Base-by-base conservation (phyloP, 2,329 filamentous ascomycete genomes). In the Clarireedia paspali region DNA sequence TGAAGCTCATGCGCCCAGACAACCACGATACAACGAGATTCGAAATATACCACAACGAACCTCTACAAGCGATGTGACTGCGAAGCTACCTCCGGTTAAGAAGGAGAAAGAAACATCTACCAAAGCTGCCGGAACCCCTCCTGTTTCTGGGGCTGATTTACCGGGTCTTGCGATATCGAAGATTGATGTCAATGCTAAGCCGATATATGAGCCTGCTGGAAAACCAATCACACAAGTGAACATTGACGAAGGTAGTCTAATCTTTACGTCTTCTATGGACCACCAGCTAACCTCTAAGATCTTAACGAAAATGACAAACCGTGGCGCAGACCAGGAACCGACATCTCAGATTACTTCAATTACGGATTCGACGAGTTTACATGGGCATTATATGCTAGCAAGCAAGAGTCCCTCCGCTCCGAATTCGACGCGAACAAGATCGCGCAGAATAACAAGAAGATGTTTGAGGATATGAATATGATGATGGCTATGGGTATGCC, bases 291-390 rank as follows among this genome's bases (percentile, higher is more conserved):
- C n/a, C 39, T 51, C 7, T 51, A 34, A 80, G 83, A 87, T 66
- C 81, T 91, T 20, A 79, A 83, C 39, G 85, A 89, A 6, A 89
- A 91, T 66, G 88, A 91, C 60, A 97, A 96, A 71, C 91, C 92
- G 17, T 99, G 94, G 94, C 85, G 94, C 46, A 86, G 91, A 62
- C 94, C 94, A 0, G 94, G 94, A 47, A 91, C 92, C 10, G 94
- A 99, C 67, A 83, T 96, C 54, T 94, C 88, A 58, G 94, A 99
- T 70, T 97, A 95, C 74, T 97, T 97, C 81, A 97, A 97, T 76
- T 97, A 97, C 72, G 92, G 92, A 57, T 97, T 97, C 68, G 92
- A 97, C 73, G 92, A 97, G 72, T 97, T 96, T 72, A 96, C 91
- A 1, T 99, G 94, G 94, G 88, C 91, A 5, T 82, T 91, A 53